These are phyloP conservation scores for Lolium perenne DNA, from an alignment of 176 grass and related monocot species.

Conservation along the genomic window DNA sequence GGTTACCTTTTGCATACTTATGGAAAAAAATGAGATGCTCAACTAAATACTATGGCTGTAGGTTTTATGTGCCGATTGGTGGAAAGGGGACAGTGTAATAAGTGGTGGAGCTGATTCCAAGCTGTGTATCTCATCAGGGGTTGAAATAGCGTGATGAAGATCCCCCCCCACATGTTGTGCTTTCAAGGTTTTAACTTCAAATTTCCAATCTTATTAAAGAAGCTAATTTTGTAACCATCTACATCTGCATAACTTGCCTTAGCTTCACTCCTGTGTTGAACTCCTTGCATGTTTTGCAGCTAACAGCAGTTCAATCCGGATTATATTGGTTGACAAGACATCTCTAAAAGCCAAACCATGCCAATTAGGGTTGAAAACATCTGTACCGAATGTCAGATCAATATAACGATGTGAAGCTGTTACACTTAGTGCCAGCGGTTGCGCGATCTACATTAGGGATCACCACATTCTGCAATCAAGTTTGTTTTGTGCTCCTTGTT, in stretches of 20 bases:
- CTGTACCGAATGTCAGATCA: background rate
- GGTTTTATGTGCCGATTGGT: conserved; percentile 92
- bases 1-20: background rate
- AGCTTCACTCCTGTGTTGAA: background rate
- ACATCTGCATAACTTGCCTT: background rate
- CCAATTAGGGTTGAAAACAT: background rate
- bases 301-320: conserved; percentile 31
- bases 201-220: background rate
- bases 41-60: conserved; percentile 33
- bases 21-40: background rate
- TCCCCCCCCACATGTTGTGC: background rate
- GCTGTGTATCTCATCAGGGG: conserved; percentile 70
- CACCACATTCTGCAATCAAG: background rate
- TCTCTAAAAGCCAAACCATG: conserved; percentile 8
- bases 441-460: conserved; percentile 11
- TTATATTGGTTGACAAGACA: conserved; percentile 4
- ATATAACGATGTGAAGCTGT: background rate
- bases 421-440: background rate
- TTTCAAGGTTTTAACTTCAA: conserved; percentile 18
- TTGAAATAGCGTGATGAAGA: conserved; percentile 59
- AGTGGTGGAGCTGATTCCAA: conserved; percentile 99
- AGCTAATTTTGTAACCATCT: conserved; percentile 11
- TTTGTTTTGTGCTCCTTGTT: background rate
- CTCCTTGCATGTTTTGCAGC: conserved; percentile 14
- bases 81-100: conserved; percentile 76